These are phyloP conservation scores for Shiraia bambusicola DNA, from an alignment of 2,329 filamentous ascomycete genomes.

Conservation along the genomic window DNA sequence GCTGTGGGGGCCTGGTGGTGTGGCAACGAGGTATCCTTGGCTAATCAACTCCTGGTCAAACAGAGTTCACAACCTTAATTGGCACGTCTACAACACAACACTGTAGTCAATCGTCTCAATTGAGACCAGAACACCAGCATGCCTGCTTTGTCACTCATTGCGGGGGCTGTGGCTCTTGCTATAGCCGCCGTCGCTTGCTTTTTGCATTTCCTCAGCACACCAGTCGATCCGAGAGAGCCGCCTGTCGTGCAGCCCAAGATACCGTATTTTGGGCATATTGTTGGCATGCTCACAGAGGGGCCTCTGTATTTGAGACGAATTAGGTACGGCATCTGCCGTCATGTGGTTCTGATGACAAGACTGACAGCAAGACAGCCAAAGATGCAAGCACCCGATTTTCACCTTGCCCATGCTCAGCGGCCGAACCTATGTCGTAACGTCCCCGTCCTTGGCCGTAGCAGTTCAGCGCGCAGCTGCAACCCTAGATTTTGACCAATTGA, in stretches of 20 bases:
- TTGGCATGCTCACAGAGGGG: slow-evolving; percentile 45
- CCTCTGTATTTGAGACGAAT: slow-evolving; percentile 41
- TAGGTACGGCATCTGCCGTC: slow-evolving; percentile 32
- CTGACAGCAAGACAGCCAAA: slow-evolving; percentile 12
- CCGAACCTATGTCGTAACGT: slow-evolving; percentile 51
- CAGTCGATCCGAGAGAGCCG: slow-evolving; percentile 45
- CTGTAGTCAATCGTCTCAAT: not conserved
- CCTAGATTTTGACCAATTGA: slow-evolving; percentile 49
- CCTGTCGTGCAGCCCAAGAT: slow-evolving; percentile 45
- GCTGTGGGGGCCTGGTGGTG: no score
- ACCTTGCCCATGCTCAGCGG: slow-evolving; percentile 50
- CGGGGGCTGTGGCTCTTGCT: slow-evolving; percentile 8
- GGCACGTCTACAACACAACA: no score
- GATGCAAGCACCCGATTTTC: slow-evolving; percentile 37
- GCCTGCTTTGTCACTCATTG: slow-evolving; percentile 3
- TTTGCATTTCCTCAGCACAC: slow-evolving; percentile 11
- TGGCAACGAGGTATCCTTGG: no score
- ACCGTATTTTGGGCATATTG: slow-evolving; percentile 51
- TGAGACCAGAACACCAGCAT: not conserved
- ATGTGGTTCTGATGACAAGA: not conserved
- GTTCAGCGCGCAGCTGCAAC: slow-evolving; percentile 45
- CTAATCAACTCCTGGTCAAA: no score
- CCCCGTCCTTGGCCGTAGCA: slow-evolving; percentile 43
- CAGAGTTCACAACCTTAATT: no score
- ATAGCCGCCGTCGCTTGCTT: slow-evolving; percentile 8